phyloP scores from a whole-genome alignment of 768 basidiomycete species.

The Calocybe cyanea region DNA sequence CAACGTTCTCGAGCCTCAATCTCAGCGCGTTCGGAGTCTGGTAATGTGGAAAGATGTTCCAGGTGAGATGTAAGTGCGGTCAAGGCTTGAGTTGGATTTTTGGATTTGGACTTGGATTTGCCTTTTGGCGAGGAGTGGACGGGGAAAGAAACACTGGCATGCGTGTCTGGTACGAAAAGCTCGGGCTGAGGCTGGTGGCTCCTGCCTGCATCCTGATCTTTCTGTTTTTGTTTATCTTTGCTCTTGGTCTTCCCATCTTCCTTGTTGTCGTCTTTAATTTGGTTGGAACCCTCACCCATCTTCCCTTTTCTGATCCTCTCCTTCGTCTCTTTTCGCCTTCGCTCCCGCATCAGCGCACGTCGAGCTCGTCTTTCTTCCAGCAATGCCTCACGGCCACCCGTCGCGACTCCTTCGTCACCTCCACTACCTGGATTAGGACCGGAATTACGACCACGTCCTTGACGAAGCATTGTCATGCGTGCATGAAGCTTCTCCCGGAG shows the following conservation, averaged over 20 bases:
- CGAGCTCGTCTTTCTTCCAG: constrained; percentile 76
- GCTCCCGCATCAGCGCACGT: constrained; percentile 80
- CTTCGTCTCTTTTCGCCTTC: constrained; percentile 78
- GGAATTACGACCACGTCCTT: constrained; percentile 26
- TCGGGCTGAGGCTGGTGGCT: constrained; percentile 43
- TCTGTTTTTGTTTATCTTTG: constrained; percentile 32
- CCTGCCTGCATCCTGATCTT: constrained; percentile 10
- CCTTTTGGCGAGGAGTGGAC: constrained; percentile 64
- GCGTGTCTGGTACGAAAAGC: constrained; percentile 63
- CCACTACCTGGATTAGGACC: constrained; percentile 15
- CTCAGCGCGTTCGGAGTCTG: constrained; percentile 79
- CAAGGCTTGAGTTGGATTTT: constrained; percentile 81
- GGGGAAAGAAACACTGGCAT: constrained; percentile 34
- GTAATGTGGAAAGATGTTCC: constrained; percentile 69
- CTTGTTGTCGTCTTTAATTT: constrained; percentile 23
- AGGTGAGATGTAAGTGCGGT: constrained; percentile 74
- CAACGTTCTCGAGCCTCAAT: constrained; percentile 83
- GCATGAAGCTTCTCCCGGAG: constrained; percentile 74
- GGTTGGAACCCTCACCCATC: constrained; percentile 36
- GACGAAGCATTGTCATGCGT: constrained; percentile 67
- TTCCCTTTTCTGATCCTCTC: constrained; percentile 73
- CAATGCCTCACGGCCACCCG: constrained; percentile 73
- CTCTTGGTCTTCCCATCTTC: constrained; percentile 49
- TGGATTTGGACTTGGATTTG: constrained; percentile 56
- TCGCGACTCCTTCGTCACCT: constrained; percentile 28